phyloP scores from a whole-genome alignment of 139 green algal genomes.

The Diplosphaera chodatii region DNA sequence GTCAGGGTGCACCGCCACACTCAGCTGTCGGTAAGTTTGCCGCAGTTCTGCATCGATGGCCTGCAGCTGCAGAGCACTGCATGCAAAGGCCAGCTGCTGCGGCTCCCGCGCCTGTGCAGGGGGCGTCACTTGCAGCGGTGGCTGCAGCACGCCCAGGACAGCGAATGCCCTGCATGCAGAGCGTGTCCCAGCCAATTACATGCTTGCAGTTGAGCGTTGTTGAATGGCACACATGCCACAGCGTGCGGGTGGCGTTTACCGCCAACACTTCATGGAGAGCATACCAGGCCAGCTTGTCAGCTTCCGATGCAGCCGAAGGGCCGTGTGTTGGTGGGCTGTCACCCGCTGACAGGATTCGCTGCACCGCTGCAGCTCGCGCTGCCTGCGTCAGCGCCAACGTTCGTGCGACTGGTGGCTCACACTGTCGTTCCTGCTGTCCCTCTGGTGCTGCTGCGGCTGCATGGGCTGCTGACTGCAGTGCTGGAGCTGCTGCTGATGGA shows the following conservation, averaged over 20 bases:
- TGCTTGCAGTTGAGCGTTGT: too few species aligned
- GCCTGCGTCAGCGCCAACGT: constrained; percentile 8
- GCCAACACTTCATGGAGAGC: too few species aligned
- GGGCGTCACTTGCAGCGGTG: neutral
- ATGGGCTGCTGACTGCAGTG: too few species aligned
- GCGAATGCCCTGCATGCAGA: neutral
- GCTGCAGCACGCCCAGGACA: constrained; percentile 3
- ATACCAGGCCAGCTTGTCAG: neutral
- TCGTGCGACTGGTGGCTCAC: too few species aligned
- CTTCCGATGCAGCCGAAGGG: neutral
- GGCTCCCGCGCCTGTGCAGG: neutral
- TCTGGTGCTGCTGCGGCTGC: too few species aligned
- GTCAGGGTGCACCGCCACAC: constrained; percentile 68
- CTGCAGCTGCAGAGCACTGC: neutral
- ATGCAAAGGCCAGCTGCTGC: neutral
- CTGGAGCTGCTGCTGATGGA: too few species aligned
- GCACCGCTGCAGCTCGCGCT: neutral
- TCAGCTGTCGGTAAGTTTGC: constrained; percentile 45
- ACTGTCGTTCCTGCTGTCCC: too few species aligned
- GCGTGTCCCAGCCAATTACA: too few species aligned
- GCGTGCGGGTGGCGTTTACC: too few species aligned
- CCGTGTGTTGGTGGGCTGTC: neutral
- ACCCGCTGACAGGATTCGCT: constrained; percentile 13
- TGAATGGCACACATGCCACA: too few species aligned
- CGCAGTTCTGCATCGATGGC: neutral